Evolutionary conservation across 163 green algal genomes (phyloP).

Genomic region (Scenedesmus sp.): DNA sequence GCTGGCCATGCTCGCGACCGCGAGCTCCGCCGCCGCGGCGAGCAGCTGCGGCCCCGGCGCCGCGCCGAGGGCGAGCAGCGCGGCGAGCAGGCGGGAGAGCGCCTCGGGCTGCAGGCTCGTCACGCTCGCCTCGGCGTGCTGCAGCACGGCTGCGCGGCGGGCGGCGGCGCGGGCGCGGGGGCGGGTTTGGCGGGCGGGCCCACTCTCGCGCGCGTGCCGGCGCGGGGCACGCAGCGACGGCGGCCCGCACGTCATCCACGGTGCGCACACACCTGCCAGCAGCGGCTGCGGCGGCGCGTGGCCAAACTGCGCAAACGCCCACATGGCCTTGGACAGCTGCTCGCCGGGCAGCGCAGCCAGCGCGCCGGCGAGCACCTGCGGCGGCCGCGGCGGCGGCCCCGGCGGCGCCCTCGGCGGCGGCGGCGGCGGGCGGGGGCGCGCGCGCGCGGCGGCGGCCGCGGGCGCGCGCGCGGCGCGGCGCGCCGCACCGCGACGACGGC

Average conservation of each 20-base stretch:
- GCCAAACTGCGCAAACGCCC: constrained; percentile 40
- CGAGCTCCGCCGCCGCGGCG: constrained; percentile 11
- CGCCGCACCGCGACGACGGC: constrained; percentile 22
- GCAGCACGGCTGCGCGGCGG: constrained; percentile 12
- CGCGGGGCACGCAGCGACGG: no score
- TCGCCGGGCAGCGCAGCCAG: constrained; percentile 9
- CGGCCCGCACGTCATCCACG: no score
- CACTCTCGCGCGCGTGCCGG: no score
- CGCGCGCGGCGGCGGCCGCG: no score
- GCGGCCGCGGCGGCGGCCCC: neutral
- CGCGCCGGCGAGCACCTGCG: constrained; percentile 13
- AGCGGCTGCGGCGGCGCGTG: neutral
- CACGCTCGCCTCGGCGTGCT: neutral
- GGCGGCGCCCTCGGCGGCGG: no score
- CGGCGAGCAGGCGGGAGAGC: neutral
- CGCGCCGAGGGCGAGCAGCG: constrained; percentile 2
- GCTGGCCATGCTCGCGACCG: neutral
- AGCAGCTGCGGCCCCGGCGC: neutral
- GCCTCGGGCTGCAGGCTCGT: constrained; percentile 2
- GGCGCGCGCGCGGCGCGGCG: no score
- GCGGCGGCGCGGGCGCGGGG: no score
- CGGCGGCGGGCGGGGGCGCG: no score
- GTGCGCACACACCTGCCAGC: no score
- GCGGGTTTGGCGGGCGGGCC: no score
- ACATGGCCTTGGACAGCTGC: constrained; percentile 15